A percentile compares a stretch with the other conserved stretches of the same genome.
Conservation (phyloP, 169 alveolate genomes). For the Plasmodium reichenowi region DNA sequence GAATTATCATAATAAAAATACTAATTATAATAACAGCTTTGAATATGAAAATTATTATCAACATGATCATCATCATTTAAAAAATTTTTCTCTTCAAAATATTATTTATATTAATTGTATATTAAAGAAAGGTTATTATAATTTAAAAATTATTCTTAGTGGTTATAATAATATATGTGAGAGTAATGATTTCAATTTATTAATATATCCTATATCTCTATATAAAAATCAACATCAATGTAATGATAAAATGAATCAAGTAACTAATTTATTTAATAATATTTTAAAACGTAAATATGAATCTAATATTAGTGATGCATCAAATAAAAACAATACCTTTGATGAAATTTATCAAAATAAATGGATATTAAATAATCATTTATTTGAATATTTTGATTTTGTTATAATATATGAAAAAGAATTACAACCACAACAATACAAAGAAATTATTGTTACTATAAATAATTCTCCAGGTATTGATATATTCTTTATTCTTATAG, state of each 20-base stretch:
- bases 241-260: slow-evolving; percentile 4
- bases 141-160: slow-evolving; percentile 6
- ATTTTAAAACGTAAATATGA: neutral
- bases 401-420: slow-evolving; percentile 23
- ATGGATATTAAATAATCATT: slow-evolving; percentile 36
- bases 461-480: slow-evolving; percentile 25
- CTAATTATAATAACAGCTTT: neutral
- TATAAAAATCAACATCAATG: slow-evolving; percentile 39
- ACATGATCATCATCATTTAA: neutral
- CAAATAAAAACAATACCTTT: neutral
- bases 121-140: slow-evolving; percentile 29
- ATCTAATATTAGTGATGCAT: neutral
- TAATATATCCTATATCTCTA: slow-evolving; percentile 11
- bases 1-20: neutral
- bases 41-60: too few relatives aligned
- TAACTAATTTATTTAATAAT: slow-evolving; percentile 29
- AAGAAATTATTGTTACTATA: slow-evolving; percentile 28
- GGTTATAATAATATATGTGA: slow-evolving; percentile 19
- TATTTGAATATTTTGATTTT: slow-evolving; percentile 32
- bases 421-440: slow-evolving; percentile 3
- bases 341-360: slow-evolving; percentile 26
- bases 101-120: slow-evolving; percentile 35
- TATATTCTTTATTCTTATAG: slow-evolving; percentile 29
- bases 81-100: slow-evolving; percentile 16
- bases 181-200: slow-evolving; percentile 13